A percentile compares a stretch with the other conserved stretches of the same genome.
phyloP scores from a whole-genome alignment of 768 basidiomycete species.

The Wakefieldia striispora region DNA sequence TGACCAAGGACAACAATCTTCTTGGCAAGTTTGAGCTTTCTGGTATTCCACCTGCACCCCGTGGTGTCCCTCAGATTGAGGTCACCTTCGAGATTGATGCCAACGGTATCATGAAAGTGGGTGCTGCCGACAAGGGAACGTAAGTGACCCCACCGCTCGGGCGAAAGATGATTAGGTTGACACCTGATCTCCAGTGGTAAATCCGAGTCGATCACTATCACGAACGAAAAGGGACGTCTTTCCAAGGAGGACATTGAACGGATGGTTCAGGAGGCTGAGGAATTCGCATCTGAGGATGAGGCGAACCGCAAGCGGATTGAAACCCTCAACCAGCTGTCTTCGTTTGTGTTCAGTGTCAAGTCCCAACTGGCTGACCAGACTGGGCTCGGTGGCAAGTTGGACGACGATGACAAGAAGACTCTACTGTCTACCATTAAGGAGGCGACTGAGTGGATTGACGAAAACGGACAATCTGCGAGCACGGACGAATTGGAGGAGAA shows the following conservation, averaged over 20 bases:
- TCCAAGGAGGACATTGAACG: conserved; percentile 90
- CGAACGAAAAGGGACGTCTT: conserved; percentile 93
- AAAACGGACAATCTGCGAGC: conserved; percentile 69
- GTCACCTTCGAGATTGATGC: conserved; percentile 95
- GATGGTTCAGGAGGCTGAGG: conserved; percentile 93
- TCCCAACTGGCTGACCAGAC: conserved; percentile 82
- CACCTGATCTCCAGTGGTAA: conserved; percentile 53
- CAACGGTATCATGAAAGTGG: conserved; percentile 94
- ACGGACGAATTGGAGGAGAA: conserved; percentile 94
- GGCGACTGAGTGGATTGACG: conserved; percentile 88
- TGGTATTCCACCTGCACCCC: conserved; percentile 90
- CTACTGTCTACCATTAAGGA: conserved; percentile 83
- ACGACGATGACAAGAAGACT: conserved; percentile 79
- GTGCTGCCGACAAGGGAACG: conserved; percentile 94
- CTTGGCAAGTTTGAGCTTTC: conserved; percentile 96
- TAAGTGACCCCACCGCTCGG: conserved; percentile 32
- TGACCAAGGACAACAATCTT: conserved; percentile 98
- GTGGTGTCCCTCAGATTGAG: conserved; percentile 96
- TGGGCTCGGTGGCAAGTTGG: conserved; percentile 87
- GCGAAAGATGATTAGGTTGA: background rate
- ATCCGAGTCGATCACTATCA: conserved; percentile 88
- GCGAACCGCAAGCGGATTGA: conserved; percentile 81
- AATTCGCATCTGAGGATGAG: conserved; percentile 80
- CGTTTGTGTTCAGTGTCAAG: conserved; percentile 86
- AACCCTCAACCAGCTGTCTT: conserved; percentile 76